These are phyloP conservation scores for Meyerozyma sp. DNA, from an alignment of 1,139 yeast species.

Conservation along the genomic window DNA sequence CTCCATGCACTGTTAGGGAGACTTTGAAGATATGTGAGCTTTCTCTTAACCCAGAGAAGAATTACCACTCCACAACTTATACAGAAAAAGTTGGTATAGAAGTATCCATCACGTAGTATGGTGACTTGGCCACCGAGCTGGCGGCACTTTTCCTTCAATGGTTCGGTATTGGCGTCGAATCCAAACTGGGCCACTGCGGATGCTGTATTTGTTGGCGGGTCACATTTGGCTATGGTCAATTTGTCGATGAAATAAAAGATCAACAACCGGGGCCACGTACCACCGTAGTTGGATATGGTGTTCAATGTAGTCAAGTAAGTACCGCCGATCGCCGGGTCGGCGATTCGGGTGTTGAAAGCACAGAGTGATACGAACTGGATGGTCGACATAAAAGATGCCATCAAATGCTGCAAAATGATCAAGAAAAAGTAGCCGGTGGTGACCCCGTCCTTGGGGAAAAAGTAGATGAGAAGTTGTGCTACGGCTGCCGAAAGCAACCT, in stretches of 20 bases:
- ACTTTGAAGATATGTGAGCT: slow-evolving; percentile 52
- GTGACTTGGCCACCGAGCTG: slow-evolving; percentile 51
- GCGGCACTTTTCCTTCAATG: slow-evolving; percentile 42
- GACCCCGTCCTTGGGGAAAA: slow-evolving; percentile 59
- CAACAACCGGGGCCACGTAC: slow-evolving; percentile 91
- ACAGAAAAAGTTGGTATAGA: slow-evolving; percentile 69
- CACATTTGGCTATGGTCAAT: slow-evolving; percentile 63
- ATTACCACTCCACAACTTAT: slow-evolving; percentile 60
- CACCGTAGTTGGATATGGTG: slow-evolving; percentile 90
- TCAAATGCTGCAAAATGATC: slow-evolving; percentile 74
- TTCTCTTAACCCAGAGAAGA: slow-evolving; percentile 64
- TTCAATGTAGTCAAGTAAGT: slow-evolving; percentile 96
- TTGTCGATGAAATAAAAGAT: slow-evolving; percentile 75
- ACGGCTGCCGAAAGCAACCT: slow-evolving; percentile 68
- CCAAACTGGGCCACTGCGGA: background rate
- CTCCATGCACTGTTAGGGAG: slow-evolving; percentile 71
- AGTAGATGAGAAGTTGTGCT: slow-evolving; percentile 69
- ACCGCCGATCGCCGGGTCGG: slow-evolving; percentile 95
- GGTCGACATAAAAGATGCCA: slow-evolving; percentile 90
- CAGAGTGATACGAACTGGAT: slow-evolving; percentile 91
- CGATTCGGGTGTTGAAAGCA: slow-evolving; percentile 92
- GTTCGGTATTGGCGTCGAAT: slow-evolving; percentile 10
- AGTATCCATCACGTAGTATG: slow-evolving; percentile 74
- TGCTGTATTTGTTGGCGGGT: slow-evolving; percentile 9
- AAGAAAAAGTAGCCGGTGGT: slow-evolving; percentile 49